Conservation (phyloP, 768 basidiomycete genomes). For the Lactifluus echinatus region DNA sequence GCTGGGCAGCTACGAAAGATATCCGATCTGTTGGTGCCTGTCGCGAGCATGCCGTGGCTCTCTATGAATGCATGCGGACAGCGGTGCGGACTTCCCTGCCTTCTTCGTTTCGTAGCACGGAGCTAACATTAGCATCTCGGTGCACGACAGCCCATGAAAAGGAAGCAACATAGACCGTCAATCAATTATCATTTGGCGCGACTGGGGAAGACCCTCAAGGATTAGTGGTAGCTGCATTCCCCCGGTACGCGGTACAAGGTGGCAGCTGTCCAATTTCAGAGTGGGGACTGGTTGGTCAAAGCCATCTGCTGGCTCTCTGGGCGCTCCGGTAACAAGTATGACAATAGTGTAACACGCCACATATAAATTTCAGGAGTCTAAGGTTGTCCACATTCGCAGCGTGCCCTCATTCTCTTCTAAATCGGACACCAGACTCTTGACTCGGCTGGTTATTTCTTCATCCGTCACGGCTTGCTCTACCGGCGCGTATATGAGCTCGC, state of each 20-base stretch:
- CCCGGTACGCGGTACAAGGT: too few species aligned
- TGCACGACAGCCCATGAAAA: constrained; percentile 48
- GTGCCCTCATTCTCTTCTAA: constrained; percentile 19
- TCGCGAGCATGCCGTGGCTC: constrained; percentile 44
- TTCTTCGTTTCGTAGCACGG: neutral
- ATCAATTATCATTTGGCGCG: constrained; percentile 89
- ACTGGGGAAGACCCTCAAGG: constrained; percentile 62
- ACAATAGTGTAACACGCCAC: neutral
- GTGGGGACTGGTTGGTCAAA: neutral
- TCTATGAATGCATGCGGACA: constrained; percentile 81
- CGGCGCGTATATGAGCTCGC: constrained; percentile 16
- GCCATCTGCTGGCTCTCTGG: neutral
- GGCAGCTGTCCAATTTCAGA: neutral
- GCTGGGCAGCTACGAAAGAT: constrained; percentile 75
- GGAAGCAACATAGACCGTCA: constrained; percentile 60
- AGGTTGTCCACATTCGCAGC: constrained; percentile 20
- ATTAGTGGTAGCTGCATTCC: neutral
- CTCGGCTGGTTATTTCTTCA: constrained; percentile 11
- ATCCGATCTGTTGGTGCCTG: constrained; percentile 47
- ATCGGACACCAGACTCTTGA: constrained; percentile 11
- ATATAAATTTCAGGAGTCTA: constrained; percentile 7
- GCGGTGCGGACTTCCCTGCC: constrained; percentile 45
- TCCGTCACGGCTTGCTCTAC: constrained; percentile 22
- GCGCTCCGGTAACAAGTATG: too few species aligned
- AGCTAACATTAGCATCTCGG: neutral